A percentile compares a stretch with the other conserved stretches of the same genome.
phyloP scores from a whole-genome alignment of 2,329 filamentous ascomycete genomes.

The Knufia fluminis region DNA sequence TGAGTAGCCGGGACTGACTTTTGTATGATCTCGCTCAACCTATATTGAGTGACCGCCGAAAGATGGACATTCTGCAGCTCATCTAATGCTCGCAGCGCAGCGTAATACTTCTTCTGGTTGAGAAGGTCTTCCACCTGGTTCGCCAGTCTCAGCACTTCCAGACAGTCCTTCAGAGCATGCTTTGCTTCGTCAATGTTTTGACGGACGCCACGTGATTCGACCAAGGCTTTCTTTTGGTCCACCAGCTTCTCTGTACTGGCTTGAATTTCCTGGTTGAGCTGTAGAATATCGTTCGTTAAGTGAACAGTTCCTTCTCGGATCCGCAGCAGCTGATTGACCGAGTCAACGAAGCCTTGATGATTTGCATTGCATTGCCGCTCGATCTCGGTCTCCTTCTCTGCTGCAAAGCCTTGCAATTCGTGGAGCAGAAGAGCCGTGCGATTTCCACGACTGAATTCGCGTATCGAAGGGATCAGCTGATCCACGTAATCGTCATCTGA shows the following conservation, averaged over 20 bases:
- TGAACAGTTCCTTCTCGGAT: slow-evolving; percentile 84
- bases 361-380: slow-evolving; percentile 91
- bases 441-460: slow-evolving; percentile 73
- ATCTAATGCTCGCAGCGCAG: slow-evolving; percentile 82
- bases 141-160: slow-evolving; percentile 83
- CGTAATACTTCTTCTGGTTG: slow-evolving; percentile 89
- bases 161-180: slow-evolving; percentile 76
- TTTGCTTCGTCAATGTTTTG: slow-evolving; percentile 94
- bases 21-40: slow-evolving; percentile 90
- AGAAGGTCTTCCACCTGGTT: slow-evolving; percentile 92
- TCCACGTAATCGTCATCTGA: slow-evolving; percentile 92
- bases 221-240: slow-evolving; percentile 85
- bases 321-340: slow-evolving; percentile 85
- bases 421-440: slow-evolving; percentile 65
- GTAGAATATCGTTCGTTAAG: slow-evolving; percentile 81
- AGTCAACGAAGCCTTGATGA: slow-evolving; percentile 90
- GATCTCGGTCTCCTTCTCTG: slow-evolving; percentile 81
- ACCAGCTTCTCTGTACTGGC: slow-evolving; percentile 88
- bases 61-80: slow-evolving; percentile 95
- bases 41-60: slow-evolving; percentile 88
- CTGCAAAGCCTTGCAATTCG: slow-evolving; percentile 70
- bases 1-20: slow-evolving; percentile 89
- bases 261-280: slow-evolving; percentile 90
- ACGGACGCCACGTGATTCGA: slow-evolving; percentile 81
- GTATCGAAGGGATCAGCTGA: slow-evolving; percentile 86